These are phyloP conservation scores for Claviceps africana DNA, from an alignment of 2,329 filamentous ascomycete genomes.

Conservation along the genomic window DNA sequence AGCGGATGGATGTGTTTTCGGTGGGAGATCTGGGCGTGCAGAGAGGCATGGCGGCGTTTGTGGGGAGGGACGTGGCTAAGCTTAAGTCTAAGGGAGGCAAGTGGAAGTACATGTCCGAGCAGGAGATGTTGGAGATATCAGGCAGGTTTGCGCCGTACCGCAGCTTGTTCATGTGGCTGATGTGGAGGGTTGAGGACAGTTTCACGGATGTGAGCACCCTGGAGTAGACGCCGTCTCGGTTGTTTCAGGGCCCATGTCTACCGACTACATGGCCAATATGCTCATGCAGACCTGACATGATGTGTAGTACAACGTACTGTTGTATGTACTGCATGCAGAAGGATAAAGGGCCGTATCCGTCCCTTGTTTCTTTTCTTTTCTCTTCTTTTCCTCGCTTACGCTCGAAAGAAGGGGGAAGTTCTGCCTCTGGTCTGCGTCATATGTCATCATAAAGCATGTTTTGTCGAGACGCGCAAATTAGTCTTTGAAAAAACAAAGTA, in stretches of 20 bases:
- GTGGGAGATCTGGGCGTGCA: conserved; percentile 89
- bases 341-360: too few species aligned
- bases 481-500: too few species aligned
- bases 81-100: conserved; percentile 71
- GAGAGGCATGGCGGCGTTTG: conserved; percentile 80
- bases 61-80: conserved; percentile 70
- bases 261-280: background rate
- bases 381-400: too few species aligned
- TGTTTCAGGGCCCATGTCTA: background rate
- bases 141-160: conserved; percentile 76
- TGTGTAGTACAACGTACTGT: too few species aligned
- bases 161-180: conserved; percentile 95
- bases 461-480: too few species aligned
- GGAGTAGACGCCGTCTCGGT: conserved; percentile 21
- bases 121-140: conserved; percentile 76
- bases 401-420: too few species aligned
- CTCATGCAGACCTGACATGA: too few species aligned
- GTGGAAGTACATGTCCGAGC: conserved; percentile 96
- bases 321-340: too few species aligned
- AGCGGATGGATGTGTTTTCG: conserved; percentile 86
- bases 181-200: conserved; percentile 70
- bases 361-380: too few species aligned
- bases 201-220: conserved; percentile 52
- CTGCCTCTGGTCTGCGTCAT: too few species aligned
- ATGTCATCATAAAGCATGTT: too few species aligned